These are phyloP conservation scores for Lasiosphaeria miniovina DNA, from an alignment of 495 filamentous ascomycete genomes.

Conservation along the genomic window DNA sequence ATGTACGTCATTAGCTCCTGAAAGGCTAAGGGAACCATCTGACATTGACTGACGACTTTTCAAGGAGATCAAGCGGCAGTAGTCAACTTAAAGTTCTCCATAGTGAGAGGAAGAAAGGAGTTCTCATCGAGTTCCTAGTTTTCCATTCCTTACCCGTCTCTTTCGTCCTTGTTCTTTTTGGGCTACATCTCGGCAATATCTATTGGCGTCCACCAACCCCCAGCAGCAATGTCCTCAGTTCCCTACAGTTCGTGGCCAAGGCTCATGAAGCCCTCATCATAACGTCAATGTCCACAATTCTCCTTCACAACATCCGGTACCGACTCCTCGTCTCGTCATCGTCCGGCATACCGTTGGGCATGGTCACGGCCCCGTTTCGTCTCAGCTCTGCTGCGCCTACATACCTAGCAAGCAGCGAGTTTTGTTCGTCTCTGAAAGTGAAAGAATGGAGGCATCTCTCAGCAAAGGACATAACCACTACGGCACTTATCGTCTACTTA, in stretches of 20 bases:
- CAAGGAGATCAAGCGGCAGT: background rate
- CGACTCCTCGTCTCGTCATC: too few relatives aligned
- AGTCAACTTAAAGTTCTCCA: background rate
- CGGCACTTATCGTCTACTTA: too few relatives aligned
- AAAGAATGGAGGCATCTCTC: too few relatives aligned
- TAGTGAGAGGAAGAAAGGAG: background rate
- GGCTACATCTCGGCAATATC: background rate
- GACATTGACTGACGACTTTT: background rate
- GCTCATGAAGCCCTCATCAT: background rate
- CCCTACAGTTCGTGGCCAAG: background rate
- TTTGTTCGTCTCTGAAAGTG: too few relatives aligned
- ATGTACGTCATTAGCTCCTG: background rate
- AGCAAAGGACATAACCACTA: too few relatives aligned
- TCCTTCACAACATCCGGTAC: background rate
- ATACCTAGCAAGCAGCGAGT: too few relatives aligned
- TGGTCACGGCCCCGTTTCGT: too few relatives aligned
- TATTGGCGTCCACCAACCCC: background rate
- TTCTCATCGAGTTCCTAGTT: background rate
- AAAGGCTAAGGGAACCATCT: background rate
- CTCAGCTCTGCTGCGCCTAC: too few relatives aligned
- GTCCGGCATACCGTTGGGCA: too few relatives aligned
- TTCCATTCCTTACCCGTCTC: background rate
- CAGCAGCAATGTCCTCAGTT: background rate
- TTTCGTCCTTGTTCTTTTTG: background rate
- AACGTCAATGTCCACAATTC: background rate